Percentiles rank a stretch among this genome's conserved stretches.
These are phyloP conservation scores for Sphagnurus paluster DNA, from an alignment of 1,284 basidiomycete genomes.

Conservation along the genomic window DNA sequence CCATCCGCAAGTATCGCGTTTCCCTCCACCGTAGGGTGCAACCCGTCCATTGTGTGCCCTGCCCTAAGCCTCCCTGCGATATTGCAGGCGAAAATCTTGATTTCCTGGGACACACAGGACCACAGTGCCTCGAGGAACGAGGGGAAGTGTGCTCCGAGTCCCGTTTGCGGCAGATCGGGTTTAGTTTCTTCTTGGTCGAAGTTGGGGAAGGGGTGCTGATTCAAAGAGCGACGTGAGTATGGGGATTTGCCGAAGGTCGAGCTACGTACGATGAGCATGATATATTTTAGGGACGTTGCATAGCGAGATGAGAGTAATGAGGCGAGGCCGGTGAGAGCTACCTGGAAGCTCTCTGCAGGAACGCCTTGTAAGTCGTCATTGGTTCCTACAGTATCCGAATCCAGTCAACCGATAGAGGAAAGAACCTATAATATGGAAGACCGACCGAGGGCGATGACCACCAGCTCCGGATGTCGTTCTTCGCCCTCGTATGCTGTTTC, in stretches of 20 bases:
- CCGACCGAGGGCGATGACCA: slow-evolving; percentile 9
- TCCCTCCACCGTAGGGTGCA: slow-evolving; percentile 18
- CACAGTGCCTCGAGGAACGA: slow-evolving; percentile 3
- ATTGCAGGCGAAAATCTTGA: slow-evolving; percentile 7
- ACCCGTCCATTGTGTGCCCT: slow-evolving; percentile 19
- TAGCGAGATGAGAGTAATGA: slow-evolving; percentile 2
- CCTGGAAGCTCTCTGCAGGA: slow-evolving; percentile 1
- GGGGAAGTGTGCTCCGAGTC: slow-evolving; percentile 1
- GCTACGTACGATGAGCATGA: slow-evolving; percentile 6
- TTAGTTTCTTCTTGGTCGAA: not conserved
- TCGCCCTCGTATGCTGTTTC: not conserved
- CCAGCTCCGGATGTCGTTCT: not conserved
- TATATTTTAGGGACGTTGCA: slow-evolving; percentile 1
- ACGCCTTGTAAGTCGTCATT: slow-evolving; percentile 11
- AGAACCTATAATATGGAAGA: no score
- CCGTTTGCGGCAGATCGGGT: not conserved
- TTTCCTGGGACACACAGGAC: not conserved
- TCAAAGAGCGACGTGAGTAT: not conserved
- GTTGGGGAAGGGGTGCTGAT: slow-evolving; percentile 9
- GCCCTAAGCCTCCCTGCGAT: slow-evolving; percentile 8
- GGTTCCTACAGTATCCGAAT: slow-evolving; percentile 1
- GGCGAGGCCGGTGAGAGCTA: slow-evolving; percentile 11
- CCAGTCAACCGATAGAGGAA: not conserved
- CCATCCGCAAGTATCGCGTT: slow-evolving; percentile 10
- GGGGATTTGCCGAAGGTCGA: not conserved